phyloP scores from a whole-genome alignment of 768 basidiomycete species.

The Suillus brevipes region DNA sequence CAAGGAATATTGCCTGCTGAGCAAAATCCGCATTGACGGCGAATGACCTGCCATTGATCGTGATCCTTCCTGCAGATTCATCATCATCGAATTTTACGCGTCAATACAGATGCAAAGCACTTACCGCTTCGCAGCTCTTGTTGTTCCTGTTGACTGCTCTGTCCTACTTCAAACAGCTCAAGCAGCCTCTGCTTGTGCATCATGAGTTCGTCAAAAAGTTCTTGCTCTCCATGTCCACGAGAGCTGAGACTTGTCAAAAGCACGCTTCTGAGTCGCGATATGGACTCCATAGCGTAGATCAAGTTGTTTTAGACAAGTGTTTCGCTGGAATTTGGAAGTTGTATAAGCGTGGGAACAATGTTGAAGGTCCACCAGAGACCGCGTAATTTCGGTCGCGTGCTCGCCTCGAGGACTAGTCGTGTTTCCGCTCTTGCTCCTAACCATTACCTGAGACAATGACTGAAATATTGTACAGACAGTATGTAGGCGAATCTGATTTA shows the following conservation, averaged over 20 bases:
- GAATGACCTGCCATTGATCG: conserved; percentile 62
- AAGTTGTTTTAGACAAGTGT: not conserved
- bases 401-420: conserved; percentile 4
- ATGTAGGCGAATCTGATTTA: conserved; percentile 75
- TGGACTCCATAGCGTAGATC: conserved; percentile 51
- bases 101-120: conserved; percentile 34
- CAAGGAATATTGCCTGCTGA: conserved; percentile 73
- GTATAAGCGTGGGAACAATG: conserved; percentile 9
- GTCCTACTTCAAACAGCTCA: conserved; percentile 65
- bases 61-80: conserved; percentile 55
- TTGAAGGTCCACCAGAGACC: conserved; percentile 10
- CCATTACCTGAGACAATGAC: conserved; percentile 19
- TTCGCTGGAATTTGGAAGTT: not conserved
- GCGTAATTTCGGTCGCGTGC: conserved; percentile 2
- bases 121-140: conserved; percentile 62
- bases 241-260: conserved; percentile 50
- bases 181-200: conserved; percentile 62
- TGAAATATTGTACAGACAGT: conserved; percentile 65
- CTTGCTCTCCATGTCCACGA: conserved; percentile 61
- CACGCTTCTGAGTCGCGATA: conserved; percentile 54
- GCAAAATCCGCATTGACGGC: conserved; percentile 80
- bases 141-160: conserved; percentile 61
- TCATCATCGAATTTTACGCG: not conserved
- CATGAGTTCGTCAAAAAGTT: conserved; percentile 75
- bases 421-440: conserved; percentile 9